A percentile compares a stretch with the other conserved stretches of the same genome.
These are phyloP conservation scores for Fusarium bulbicola DNA, from an alignment of 2,329 filamentous ascomycete genomes.

Conservation along the genomic window DNA sequence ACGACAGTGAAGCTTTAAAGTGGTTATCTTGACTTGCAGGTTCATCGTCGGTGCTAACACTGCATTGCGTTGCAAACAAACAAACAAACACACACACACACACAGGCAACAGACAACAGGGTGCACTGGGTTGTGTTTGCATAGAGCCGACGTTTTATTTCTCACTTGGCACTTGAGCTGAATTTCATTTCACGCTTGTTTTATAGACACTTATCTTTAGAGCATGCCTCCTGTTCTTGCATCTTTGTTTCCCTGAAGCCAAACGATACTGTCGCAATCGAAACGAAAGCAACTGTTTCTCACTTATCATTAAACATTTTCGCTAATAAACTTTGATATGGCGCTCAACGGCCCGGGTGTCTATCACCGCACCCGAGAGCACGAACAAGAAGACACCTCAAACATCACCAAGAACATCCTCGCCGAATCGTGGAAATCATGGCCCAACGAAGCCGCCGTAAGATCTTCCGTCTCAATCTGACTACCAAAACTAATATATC, in stretches of 20 bases:
- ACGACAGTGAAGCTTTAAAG: background rate
- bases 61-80: background rate
- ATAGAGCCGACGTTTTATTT: background rate
- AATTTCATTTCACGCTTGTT: background rate
- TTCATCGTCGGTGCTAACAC: background rate
- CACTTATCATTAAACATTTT: background rate
- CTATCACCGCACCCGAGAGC: constrained; percentile 39
- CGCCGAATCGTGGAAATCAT: constrained; percentile 50
- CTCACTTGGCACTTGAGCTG: background rate
- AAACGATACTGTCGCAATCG: background rate
- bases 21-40: background rate
- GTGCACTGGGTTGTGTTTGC: background rate
- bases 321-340: constrained; percentile 22
- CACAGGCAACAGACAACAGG: background rate
- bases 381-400: constrained; percentile 41
- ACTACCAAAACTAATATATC: background rate
- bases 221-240: background rate
- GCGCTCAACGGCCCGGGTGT: constrained; percentile 41
- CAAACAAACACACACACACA: background rate
- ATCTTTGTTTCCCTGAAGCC: background rate
- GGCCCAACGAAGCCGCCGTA: constrained; percentile 61
- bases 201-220: background rate
- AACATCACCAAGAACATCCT: constrained; percentile 41
- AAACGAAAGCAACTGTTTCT: background rate
- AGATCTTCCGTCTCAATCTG: background rate